Base-by-base conservation (phyloP, 148 eudicot genomes). In the Chenopodium formosanum region DNA sequence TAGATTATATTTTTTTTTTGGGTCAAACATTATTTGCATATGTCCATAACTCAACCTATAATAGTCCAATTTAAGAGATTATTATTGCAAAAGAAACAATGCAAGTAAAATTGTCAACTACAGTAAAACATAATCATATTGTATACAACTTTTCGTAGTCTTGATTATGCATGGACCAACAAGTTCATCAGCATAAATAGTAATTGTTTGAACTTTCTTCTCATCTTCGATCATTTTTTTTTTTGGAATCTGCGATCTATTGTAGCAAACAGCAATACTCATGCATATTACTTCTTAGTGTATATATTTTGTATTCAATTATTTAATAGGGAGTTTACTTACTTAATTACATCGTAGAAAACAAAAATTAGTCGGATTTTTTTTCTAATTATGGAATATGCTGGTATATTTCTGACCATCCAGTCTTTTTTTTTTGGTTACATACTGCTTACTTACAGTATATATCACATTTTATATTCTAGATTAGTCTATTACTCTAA, bases 351-450 rank as follows among this genome's bases (percentile, higher is more conserved):
- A 9, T 68, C 1, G 31, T 11, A 12, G 22, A 32, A 8, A 7
- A 34, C 12, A 16, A 2, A 62, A 34, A 8, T 17, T 8, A 1
- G 29, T 74, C 14, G 19, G n/a, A 22, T 23, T n/a, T 0, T 9
- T 9, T 60, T n/a, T 29, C 58, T 50, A 68, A 79, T 19, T 40
- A 10, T 79, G 53, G 75, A 69, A 79, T 79, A 79, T 70, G 37
- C 75, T 16, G 29, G 67, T 32, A 50, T 9, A 50, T 37, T 65
- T 3, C 73, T 47, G 53, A 78, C 32, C 71, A 78, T 78, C 46
- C 62, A 56, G 62, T 17, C 19, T 12, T 11, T 9, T 9, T 48
- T 40, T 5, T 50, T 50, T 1, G 14, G 14, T 48, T 48, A 48
- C 14, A 10, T 31, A 53, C 20, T 75, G 4, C 0, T 0, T 10